Evolutionary conservation across 1,284 basidiomycete genomes (phyloP), one percentile per base, ranked within the genome.

Genomic region (Marasmius tenuissimus): DNA sequence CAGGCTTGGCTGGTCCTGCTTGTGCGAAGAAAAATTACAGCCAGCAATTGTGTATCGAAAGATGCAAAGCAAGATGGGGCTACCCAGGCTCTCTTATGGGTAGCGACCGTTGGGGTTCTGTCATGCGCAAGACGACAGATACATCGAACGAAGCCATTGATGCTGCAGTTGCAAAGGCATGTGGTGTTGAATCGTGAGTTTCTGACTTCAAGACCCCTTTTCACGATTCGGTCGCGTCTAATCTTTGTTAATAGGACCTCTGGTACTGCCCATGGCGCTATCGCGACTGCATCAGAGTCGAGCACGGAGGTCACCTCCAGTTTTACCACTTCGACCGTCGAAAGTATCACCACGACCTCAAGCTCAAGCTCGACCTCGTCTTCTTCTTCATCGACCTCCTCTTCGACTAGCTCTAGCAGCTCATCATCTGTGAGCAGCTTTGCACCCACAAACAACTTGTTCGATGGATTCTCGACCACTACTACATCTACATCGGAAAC

Each of bases 91-190:
- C 67, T 34, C 71, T 76, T 57, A 83, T 85, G 78, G 81, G 81
- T 63, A 75, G 72, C n/a, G 78, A 85, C 68, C 77, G 75, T 37
- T 87, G 84, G 84, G 85, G 85, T 57, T 66, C 75, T 57, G 82
- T 84, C 42, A 75, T 83, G 66, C 72, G 73, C 45, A 63, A 64
- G n/a, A 20, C 7, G 45, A 66, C 75, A 68, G 66, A 70, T 14
- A 69, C 71, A 53, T 63, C 70, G 27, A 61, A 64, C 20, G 67
- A 68, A 18, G 65, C 69, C 52, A 69, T 69, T 65, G 70, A 76
- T 57, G 63, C 68, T 53, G 40, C 49, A 16, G 52, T 61, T 47
- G 45, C 63, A 22, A 27, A 57, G 64, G 72, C 72, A 48, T 73
- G 67, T 59, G 68, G 65, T 62, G 64, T 62, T 47, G 66, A 69